Conservation (phyloP, 805 yeast species). For the Ogataea nakhonphanomensis region DNA sequence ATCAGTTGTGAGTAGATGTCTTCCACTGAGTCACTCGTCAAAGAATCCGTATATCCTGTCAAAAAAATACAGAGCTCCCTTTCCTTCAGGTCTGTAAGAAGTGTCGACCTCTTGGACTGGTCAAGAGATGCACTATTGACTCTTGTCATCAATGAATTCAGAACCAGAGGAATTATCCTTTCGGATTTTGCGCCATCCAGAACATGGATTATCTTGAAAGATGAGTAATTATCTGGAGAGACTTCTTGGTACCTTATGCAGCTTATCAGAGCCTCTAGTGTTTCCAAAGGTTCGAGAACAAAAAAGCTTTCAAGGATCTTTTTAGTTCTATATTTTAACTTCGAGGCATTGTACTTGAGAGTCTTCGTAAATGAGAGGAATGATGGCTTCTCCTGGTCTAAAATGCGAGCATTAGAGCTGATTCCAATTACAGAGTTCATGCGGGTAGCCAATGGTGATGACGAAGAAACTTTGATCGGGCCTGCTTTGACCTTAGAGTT, state of each 20-base stretch:
- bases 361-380: conserved; percentile 33
- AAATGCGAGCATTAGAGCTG: conserved; percentile 5
- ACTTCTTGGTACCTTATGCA: conserved; percentile 26
- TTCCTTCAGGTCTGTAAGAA: conserved; percentile 45
- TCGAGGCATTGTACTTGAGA: conserved; percentile 46
- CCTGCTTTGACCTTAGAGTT: conserved; percentile 24
- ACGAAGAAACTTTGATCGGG: conserved; percentile 1
- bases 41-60: conserved; percentile 54
- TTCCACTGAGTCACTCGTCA: conserved; percentile 74
- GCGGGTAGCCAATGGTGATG: conserved; percentile 18
- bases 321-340: conserved; percentile 67
- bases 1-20: conserved; percentile 68
- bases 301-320: conserved; percentile 62
- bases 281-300: conserved; percentile 67
- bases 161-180: conserved; percentile 63
- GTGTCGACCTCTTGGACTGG: conserved; percentile 39
- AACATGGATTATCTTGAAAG: conserved; percentile 66
- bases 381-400: conserved; percentile 19
- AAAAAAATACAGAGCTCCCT: conserved; percentile 49
- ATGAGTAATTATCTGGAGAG: conserved; percentile 26
- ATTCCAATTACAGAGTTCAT: conserved; percentile 14
- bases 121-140: conserved; percentile 34
- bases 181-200: conserved; percentile 83
- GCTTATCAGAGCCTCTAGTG: conserved; percentile 60
- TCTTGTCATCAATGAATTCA: conserved; percentile 51